These are phyloP conservation scores for Poteriospumella lacustris DNA, from an alignment of 108 stramenopile genomes.

Conservation along the genomic window DNA sequence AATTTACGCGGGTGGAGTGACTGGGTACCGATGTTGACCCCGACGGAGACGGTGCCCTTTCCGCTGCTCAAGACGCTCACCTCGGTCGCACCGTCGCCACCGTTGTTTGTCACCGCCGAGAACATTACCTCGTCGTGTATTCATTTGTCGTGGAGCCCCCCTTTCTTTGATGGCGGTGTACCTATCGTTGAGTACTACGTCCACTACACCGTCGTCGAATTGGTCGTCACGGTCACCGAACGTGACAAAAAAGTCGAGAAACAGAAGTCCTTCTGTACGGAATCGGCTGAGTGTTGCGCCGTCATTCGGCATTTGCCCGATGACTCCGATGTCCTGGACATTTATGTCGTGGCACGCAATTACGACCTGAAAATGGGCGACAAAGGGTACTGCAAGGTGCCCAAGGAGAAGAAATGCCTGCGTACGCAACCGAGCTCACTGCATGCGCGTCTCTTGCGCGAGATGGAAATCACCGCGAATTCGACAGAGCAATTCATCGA, in stretches of 20 bases:
- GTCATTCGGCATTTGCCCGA: no score
- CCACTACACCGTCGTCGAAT: neutral
- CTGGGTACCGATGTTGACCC: neutral
- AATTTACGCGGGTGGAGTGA: conserved; percentile 1
- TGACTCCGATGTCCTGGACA: no score
- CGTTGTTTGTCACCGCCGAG: neutral
- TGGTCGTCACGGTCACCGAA: neutral
- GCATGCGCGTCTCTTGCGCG: neutral
- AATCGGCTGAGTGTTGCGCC: no score
- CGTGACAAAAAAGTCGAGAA: neutral
- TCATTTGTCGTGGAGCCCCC: conserved; percentile 1
- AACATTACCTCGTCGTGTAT: conserved; percentile 21
- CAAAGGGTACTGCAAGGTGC: no score
- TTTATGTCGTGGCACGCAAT: no score
- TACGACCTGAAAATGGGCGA: no score
- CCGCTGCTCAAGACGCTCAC: no score
- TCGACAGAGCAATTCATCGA: neutral
- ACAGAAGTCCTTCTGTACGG: neutral
- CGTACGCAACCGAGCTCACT: no score
- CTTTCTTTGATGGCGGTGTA: conserved; percentile 15
- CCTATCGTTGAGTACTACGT: conserved; percentile 5
- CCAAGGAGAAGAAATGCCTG: no score
- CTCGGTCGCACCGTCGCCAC: neutral
- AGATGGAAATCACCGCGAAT: neutral
- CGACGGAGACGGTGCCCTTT: neutral